phyloP scores from a whole-genome alignment of 495 filamentous ascomycete genomes.

The Annulohypoxylon maeteangense region DNA sequence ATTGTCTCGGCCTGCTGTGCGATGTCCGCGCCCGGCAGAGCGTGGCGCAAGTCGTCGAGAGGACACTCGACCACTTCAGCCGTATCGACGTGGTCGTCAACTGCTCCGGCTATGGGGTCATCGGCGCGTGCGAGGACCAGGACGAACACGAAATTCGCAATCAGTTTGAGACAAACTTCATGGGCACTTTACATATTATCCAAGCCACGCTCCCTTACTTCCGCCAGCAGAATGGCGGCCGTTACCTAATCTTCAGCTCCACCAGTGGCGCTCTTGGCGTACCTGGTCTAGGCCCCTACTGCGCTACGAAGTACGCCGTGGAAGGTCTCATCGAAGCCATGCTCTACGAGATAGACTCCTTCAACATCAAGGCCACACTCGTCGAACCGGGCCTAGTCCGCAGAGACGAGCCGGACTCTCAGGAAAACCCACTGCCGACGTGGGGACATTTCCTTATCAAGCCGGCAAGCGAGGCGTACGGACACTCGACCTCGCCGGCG shows the following conservation, averaged over 20 bases:
- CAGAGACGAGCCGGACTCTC: slow-evolving; percentile 69
- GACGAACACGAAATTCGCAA: slow-evolving; percentile 93
- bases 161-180: slow-evolving; percentile 97
- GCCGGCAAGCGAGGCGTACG: slow-evolving; percentile 82
- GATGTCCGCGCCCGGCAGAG: slow-evolving; percentile 87
- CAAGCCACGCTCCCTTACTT: slow-evolving; percentile 91
- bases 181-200: slow-evolving; percentile 92
- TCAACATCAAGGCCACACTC: slow-evolving; percentile 90
- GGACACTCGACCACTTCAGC: slow-evolving; percentile 77
- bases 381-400: slow-evolving; percentile 91
- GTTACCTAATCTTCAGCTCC: slow-evolving; percentile 93
- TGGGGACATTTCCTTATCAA: slow-evolving; percentile 96
- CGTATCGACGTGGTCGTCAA: slow-evolving; percentile 91
- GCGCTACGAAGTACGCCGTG: slow-evolving; percentile 95
- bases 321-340: slow-evolving; percentile 95
- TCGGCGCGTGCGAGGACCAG: slow-evolving; percentile 96
- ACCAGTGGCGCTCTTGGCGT: slow-evolving; percentile 90
- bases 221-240: slow-evolving; percentile 73
- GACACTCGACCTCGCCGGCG: slow-evolving; percentile 77
- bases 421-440: slow-evolving; percentile 69
- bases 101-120: slow-evolving; percentile 91
- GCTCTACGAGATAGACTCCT: slow-evolving; percentile 91
- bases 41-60: slow-evolving; percentile 74
- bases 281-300: slow-evolving; percentile 91
- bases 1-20: slow-evolving; percentile 83